Evolutionary conservation across 2,329 filamentous ascomycete species (phyloP).

Genomic region (Verticillium klebahnii): DNA sequence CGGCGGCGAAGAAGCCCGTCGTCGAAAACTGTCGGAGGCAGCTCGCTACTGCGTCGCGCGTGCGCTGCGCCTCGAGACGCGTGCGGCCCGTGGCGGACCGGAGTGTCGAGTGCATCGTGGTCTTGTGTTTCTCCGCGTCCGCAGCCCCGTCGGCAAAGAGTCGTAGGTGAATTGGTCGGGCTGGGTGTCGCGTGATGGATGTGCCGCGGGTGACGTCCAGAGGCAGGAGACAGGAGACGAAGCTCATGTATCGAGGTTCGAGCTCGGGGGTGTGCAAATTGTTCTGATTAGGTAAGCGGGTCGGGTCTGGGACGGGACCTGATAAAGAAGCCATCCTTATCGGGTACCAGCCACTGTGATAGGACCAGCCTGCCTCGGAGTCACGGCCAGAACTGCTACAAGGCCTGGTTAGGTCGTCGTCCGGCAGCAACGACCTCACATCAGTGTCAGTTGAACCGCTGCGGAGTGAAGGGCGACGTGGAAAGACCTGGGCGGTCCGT

Average conservation of each 20-base stretch:
- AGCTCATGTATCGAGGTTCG: not conserved
- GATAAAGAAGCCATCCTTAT: no score
- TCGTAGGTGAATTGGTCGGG: not conserved
- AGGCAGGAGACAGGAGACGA: not conserved
- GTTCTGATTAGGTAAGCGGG: not conserved
- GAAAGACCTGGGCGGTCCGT: no score
- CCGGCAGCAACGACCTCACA: no score
- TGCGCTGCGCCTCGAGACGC: slow-evolving; percentile 27
- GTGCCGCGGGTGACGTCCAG: not conserved
- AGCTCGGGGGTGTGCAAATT: not conserved
- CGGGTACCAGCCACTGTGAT: no score
- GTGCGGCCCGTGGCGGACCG: slow-evolving; percentile 31
- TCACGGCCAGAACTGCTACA: no score
- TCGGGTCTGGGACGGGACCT: not conserved
- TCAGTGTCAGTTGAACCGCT: no score
- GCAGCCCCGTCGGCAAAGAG: not conserved
- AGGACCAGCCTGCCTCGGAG: no score
- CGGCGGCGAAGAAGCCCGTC: slow-evolving; percentile 26
- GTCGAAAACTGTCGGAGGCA: slow-evolving; percentile 34
- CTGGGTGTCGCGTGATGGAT: not conserved
- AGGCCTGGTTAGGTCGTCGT: no score
- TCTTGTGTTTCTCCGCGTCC: not conserved
- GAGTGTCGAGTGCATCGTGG: slow-evolving; percentile 32
- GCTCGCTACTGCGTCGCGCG: slow-evolving; percentile 22
- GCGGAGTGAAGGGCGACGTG: no score